Conservation (phyloP, 2,329 filamentous ascomycete species). For the Thermothelomyces thermophilus region DNA sequence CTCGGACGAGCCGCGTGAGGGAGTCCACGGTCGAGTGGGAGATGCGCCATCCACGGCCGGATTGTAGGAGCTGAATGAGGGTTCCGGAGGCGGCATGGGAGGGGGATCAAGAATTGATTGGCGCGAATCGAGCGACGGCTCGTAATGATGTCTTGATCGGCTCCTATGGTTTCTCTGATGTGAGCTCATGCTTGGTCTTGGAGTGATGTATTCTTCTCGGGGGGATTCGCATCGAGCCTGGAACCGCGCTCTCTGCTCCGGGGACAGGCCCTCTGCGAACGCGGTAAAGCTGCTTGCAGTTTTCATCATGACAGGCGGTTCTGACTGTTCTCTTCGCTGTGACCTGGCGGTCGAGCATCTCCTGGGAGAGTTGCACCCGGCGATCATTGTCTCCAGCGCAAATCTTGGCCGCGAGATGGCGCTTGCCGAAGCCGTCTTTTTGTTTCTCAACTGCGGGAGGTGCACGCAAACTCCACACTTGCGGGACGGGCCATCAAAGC, state of each 20-base stretch:
- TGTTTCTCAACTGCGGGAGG: neutral
- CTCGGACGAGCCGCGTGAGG: slow-evolving; percentile 49
- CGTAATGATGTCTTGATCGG: slow-evolving; percentile 42
- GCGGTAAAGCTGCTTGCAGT: slow-evolving; percentile 39
- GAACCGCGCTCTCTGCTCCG: slow-evolving; percentile 32
- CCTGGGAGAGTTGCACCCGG: slow-evolving; percentile 4
- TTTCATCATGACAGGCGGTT: slow-evolving; percentile 30
- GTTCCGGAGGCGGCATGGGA: slow-evolving; percentile 55
- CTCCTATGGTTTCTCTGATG: slow-evolving; percentile 38
- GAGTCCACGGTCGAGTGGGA: slow-evolving; percentile 54
- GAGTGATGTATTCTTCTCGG: slow-evolving; percentile 5
- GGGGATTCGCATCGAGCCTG: slow-evolving; percentile 19
- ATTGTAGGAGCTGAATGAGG: slow-evolving; percentile 54
- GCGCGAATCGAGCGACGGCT: slow-evolving; percentile 45
- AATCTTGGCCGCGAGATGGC: slow-evolving; percentile 24
- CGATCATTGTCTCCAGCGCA: slow-evolving; percentile 5
- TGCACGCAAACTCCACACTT: slow-evolving; percentile 12
- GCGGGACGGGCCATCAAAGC: slow-evolving; percentile 6
- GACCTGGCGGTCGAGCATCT: slow-evolving; percentile 43
- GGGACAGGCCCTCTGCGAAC: slow-evolving; percentile 46
- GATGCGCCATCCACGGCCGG: slow-evolving; percentile 40
- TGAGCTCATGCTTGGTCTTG: slow-evolving; percentile 34
- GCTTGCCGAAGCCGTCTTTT: slow-evolving; percentile 3
- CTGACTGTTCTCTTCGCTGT: slow-evolving; percentile 37
- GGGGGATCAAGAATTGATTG: slow-evolving; percentile 51